A percentile compares a stretch with the other conserved stretches of the same genome.
phyloP scores from a whole-genome alignment of 2,329 filamentous ascomycete species.

The Thermothelomyces thermophilus region DNA sequence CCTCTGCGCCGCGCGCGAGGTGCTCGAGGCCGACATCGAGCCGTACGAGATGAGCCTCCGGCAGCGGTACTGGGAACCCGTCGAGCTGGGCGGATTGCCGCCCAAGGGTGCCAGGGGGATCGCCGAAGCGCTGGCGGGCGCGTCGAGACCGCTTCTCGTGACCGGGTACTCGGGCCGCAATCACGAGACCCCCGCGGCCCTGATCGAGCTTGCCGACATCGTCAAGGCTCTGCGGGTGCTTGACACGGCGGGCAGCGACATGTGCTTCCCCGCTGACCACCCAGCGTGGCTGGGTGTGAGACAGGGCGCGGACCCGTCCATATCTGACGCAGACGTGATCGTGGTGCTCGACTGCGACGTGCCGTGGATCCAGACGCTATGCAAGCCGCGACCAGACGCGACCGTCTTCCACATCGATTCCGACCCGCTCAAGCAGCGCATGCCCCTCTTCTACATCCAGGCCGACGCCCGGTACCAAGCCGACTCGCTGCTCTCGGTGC shows the following conservation, averaged over 20 bases:
- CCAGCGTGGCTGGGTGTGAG: conserved; percentile 62
- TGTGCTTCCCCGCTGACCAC: conserved; percentile 71
- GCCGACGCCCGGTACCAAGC: conserved; percentile 60
- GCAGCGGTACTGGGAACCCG: conserved; percentile 55
- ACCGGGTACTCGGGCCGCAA: conserved; percentile 68
- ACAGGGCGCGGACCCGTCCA: conserved; percentile 66
- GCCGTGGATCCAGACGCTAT: conserved; percentile 79
- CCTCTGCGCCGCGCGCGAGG: conserved; percentile 68
- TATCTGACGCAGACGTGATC: conserved; percentile 75
- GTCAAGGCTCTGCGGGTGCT: conserved; percentile 64
- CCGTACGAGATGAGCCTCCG: conserved; percentile 63
- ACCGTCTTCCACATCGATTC: conserved; percentile 59
- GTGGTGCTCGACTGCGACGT: conserved; percentile 84
- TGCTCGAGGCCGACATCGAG: conserved; percentile 77
- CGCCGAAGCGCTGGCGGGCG: conserved; percentile 54
- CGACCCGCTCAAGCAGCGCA: conserved; percentile 62
- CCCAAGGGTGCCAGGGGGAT: conserved; percentile 50
- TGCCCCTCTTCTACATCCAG: conserved; percentile 66
- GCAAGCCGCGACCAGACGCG: conserved; percentile 46
- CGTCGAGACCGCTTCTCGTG: conserved; percentile 61
- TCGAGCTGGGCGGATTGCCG: conserved; percentile 58
- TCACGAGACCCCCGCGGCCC: conserved; percentile 50
- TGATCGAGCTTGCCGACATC: conserved; percentile 64
- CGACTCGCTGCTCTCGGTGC: conserved; percentile 57
- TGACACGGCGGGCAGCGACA: conserved; percentile 73